Evolutionary conservation across 2,329 filamentous ascomycete species (phyloP).

Genomic region (Cladosporium colombiae): DNA sequence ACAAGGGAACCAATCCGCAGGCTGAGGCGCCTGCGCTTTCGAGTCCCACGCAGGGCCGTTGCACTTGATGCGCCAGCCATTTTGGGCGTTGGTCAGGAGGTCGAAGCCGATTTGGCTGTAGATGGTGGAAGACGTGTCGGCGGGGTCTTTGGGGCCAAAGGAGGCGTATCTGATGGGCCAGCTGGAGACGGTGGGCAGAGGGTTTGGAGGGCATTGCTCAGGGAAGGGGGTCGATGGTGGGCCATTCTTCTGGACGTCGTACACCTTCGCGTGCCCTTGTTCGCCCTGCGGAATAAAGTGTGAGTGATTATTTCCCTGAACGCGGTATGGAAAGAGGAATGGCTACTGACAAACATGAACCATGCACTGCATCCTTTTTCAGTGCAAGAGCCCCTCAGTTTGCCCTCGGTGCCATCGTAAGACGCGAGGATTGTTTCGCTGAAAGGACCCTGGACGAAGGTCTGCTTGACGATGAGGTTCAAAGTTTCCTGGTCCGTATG

Average conservation of each 20-base stretch:
- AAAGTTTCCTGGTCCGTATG: not conserved
- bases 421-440: slow-evolving; percentile 3
- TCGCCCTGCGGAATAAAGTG: not conserved
- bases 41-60: not conserved
- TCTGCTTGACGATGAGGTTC: slow-evolving; percentile 4
- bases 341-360: not conserved
- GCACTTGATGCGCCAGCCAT: not conserved
- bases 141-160: not conserved
- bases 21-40: not conserved
- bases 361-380: not conserved
- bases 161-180: not conserved
- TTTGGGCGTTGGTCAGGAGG: not conserved
- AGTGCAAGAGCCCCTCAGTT: not conserved
- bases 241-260: slow-evolving; percentile 1
- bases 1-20: slow-evolving; percentile 1
- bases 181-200: not conserved
- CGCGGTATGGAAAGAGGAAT: not conserved
- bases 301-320: not conserved
- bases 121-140: not conserved
- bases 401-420: not conserved
- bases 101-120: not conserved
- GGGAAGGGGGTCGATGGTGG: not conserved
- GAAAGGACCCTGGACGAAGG: not conserved
- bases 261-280: not conserved
- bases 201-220: not conserved